Evolutionary conservation across 257 asterid genomes (phyloP), one percentile per base, ranked within the genome.

Genomic region (Hygrophila difformis): DNA sequence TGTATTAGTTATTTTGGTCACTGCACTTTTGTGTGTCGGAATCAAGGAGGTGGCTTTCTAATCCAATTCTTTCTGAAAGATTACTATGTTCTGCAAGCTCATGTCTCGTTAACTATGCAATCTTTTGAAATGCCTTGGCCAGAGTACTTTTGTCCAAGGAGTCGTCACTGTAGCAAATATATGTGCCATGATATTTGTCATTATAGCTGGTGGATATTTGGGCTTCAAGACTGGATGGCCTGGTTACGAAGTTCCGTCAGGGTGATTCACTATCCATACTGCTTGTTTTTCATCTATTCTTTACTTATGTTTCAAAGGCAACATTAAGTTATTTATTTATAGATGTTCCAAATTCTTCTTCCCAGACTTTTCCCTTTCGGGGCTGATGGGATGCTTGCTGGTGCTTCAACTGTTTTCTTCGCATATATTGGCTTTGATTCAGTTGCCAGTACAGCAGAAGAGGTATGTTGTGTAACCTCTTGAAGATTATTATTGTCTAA

Each of bases 381-480:
- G 44, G 92, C 74, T 12, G 81, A 85, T 78, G 98, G 98, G 54
- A 76, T 91, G 96, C 94, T 91, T 70, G 92, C 98, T 56, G 98
- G 98, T 45, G 93, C 98, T 57, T 85, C 98, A 39, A 91, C 98
- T 6, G 98, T 91, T 57, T 91, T 91, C 74, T 91, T 91, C 72
- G 89, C 98, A 5, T 91, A 56, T 61, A 74, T 82, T 47, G 98
- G 98, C 28, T 91, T 91, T 56, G 98, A 91, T 71, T 76, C 96
- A 40, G 98, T 91, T 51, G 94, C 98, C 60, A 91, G 98, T 68
- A 80, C 98, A 53, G 98, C 98, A 18, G 98, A 89, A 75, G 98
- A 89, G 93, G 98, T 82, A 64, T 49, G 34, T n/a, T 12, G 1
- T 28, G 40, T 20, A 20, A 11, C 50, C 47, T 41, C 9, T 1